Evolutionary conservation across 257 asterid species (phyloP), one percentile per base, ranked within the genome.

Genomic region (Paraleonurus japonicus): DNA sequence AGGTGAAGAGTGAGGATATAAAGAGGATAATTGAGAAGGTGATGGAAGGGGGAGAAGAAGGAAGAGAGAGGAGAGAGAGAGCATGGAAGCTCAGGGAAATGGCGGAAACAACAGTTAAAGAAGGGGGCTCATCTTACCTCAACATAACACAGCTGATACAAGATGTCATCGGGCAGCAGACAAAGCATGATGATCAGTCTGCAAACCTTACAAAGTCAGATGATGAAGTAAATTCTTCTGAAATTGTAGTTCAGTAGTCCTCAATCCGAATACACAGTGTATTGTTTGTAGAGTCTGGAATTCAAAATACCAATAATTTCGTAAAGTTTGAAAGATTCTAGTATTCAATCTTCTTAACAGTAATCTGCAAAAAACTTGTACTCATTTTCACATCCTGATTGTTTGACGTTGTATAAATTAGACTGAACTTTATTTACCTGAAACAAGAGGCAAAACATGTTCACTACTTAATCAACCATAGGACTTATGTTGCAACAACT

Each of bases 21-120:
- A 68, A 33, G 63, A 35, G 0, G 65, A 75, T n/a, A 2, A 35
- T 75, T 48, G 70, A 67, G 2, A 7, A 35, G 70, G 27, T 60
- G 70, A 75, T 75, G 79, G 70, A 75, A 1, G 85, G 79, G 5
- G 88, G 80, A 16, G 89, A 77, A 23, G 87, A 81, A 55, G 84
- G 79, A 7, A 50, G 48, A 54, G 77, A 70, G 72, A 81, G 81
- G 61, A 78, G 85, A 41, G 43, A 43, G 50, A 75, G 81, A 7
- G 93, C 83, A 10, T 32, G 71, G 64, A 78, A 78, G 69, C 79
- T 81, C 43, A 78, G 37, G 13, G 85, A 65, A 19, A 61, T 51
- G 72, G 90, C 89, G 47, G 76, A 70, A 20, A 80, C 5, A 13
- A 84, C 87, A 7, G 39, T 62, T 12, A 76, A 80, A 43, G 71